Conservation (phyloP, 768 basidiomycete species). For the Serendipita sp. region DNA sequence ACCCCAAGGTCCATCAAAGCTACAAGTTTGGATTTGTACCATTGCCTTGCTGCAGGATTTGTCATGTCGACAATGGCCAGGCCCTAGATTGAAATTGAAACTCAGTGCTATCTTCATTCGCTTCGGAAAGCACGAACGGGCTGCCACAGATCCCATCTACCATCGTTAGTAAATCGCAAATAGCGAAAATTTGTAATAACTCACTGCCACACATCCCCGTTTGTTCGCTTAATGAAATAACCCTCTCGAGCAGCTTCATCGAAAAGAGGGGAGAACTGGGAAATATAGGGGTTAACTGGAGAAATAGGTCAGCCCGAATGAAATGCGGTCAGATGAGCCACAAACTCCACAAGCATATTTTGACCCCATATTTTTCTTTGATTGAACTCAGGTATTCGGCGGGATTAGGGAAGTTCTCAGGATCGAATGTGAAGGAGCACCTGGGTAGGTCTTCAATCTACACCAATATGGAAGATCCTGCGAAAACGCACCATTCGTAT, state of each 20-base stretch:
- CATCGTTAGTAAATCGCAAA: neutral
- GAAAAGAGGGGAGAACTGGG: constrained; percentile 53
- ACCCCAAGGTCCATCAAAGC: constrained; percentile 37
- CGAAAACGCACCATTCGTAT: constrained; percentile 9
- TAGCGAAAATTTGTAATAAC: neutral
- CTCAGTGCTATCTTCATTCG: neutral
- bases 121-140: constrained; percentile 26
- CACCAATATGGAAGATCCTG: neutral
- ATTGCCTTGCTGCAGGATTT: constrained; percentile 38
- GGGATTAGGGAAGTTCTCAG: constrained; percentile 60
- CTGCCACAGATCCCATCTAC: constrained; percentile 47
- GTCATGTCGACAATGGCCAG: constrained; percentile 40
- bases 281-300: constrained; percentile 51
- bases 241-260: constrained; percentile 49
- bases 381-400: constrained; percentile 33
- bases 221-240: constrained; percentile 51
- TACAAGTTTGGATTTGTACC: constrained; percentile 36
- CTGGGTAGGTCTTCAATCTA: constrained; percentile 17
- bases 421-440: constrained; percentile 64
- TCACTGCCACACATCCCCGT: constrained; percentile 32
- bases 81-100: constrained; percentile 5
- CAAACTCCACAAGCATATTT: constrained; percentile 53
- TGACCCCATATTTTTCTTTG: constrained; percentile 36
- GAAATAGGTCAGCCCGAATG: neutral
- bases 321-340: constrained; percentile 19